phyloP scores from a whole-genome alignment of 192 early-diverging fungal species.

The Coemansia asiatica region DNA sequence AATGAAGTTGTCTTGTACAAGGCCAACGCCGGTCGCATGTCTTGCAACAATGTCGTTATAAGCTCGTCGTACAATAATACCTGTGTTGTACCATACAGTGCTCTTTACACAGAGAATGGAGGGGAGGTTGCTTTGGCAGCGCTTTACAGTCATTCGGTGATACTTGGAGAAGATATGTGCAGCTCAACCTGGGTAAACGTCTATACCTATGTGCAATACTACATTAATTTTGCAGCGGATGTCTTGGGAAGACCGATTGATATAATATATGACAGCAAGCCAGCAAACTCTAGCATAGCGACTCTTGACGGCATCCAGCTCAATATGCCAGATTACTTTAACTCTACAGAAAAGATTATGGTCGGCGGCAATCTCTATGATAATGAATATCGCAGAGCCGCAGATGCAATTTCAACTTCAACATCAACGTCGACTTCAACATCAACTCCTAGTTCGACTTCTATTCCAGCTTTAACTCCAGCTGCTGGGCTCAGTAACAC shows the following conservation, averaged over 20 bases:
- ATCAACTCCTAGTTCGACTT: background rate
- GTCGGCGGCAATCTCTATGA: background rate
- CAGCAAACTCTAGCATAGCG: background rate
- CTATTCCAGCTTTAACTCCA: background rate
- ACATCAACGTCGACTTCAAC: background rate
- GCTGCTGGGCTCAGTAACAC: background rate
- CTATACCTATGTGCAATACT: background rate
- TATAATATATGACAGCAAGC: background rate
- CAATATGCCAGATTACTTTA: background rate
- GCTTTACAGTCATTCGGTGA: slow-evolving; percentile 7
- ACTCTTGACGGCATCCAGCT: background rate
- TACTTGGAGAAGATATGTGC: background rate
- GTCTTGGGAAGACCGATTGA: background rate
- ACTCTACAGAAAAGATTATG: background rate
- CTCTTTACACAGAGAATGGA: background rate
- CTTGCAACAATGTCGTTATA: background rate
- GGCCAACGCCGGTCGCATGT: background rate
- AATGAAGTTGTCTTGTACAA: background rate
- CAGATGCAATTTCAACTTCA: background rate
- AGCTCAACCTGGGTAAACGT: background rate
- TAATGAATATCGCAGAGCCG: background rate
- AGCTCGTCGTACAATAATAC: background rate
- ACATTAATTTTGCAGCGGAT: background rate
- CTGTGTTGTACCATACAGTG: slow-evolving; percentile 2
- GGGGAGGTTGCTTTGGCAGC: background rate